Base-by-base conservation (phyloP, 495 filamentous ascomycete species). In the Tetracladium marchalianum region DNA sequence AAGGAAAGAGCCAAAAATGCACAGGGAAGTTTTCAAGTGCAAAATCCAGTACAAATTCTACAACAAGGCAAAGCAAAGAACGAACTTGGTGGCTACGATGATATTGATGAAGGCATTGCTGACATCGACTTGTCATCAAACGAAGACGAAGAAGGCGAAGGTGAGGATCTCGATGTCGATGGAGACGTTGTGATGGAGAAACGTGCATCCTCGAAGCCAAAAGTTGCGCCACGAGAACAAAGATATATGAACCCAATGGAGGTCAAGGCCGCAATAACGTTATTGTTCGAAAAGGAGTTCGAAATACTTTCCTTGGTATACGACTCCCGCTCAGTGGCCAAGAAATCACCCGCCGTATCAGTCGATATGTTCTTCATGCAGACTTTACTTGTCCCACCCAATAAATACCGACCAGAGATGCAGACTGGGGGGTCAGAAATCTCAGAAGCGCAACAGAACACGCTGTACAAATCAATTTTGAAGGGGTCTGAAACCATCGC, bases 351-450 rank as follows among this genome's bases (percentile, higher is more conserved):
- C 22, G 68, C 64, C 11, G 64, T 90, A 8, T 75, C 67, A 5
- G 77, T 87, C 0, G 84, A 92, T 57, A 95, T 95, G 78, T 95
- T 99, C 64, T 99, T 99, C 66, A 71, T 97, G 39, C 78, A 81
- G 50, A 79, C 72, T 31, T 66, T 99, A 31, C 62, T 95, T 17
- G 84, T 99, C 3, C 89, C 93, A 12, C 92, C 93, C 0, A 96
- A 92, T 59, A 85, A 80, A 55, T 97, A 83, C 61, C 80, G 93
- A n/a, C 88, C 89, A 17, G 89, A 89, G 61, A 80, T 87, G n/a
- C 71, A 74, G 27, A 84, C 86, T 36, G 84, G 85, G 40, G 75
- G 84, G 34, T 77, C 80, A 12, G 79, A 82, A 33, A 80, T 96
- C 46, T 74, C 85, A 36, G 93, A 99, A 64, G 76, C 84, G 1